A percentile compares a stretch with the other conserved stretches of the same genome.
Evolutionary conservation across 192 early-diverging fungal species (phyloP).

Genomic region (Mortierella antarctica): DNA sequence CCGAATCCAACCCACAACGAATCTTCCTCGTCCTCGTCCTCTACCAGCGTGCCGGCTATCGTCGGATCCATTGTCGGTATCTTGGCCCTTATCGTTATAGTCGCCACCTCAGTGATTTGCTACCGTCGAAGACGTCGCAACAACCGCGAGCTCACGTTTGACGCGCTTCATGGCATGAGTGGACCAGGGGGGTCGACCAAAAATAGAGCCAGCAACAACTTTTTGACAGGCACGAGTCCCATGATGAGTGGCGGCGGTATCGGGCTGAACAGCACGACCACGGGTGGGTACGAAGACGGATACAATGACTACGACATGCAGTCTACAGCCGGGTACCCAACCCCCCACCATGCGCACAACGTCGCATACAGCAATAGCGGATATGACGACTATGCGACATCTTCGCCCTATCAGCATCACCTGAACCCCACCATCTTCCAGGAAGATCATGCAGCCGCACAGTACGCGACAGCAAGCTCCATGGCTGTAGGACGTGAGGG

Average conservation of each 20-base stretch:
- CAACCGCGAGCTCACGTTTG: slow-evolving; percentile 24
- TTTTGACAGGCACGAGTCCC: slow-evolving; percentile 5
- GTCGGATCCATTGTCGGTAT: slow-evolving; percentile 37
- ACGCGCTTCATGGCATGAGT: slow-evolving; percentile 25
- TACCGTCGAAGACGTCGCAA: slow-evolving; percentile 25
- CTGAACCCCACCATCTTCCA: slow-evolving; percentile 29
- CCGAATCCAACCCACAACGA: background rate
- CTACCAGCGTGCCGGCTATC: slow-evolving; percentile 20
- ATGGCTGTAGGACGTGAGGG: slow-evolving; percentile 5
- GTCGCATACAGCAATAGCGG: background rate
- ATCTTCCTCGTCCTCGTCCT: slow-evolving; percentile 15
- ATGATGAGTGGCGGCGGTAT: slow-evolving; percentile 1
- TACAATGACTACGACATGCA: slow-evolving; percentile 42
- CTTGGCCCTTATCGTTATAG: slow-evolving; percentile 15
- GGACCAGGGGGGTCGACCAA: background rate
- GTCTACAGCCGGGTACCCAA: slow-evolving; percentile 16
- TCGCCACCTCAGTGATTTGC: slow-evolving; percentile 20
- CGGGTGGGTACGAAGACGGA: slow-evolving; percentile 36
- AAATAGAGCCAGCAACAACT: slow-evolving; percentile 4
- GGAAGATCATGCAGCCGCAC: slow-evolving; percentile 9
- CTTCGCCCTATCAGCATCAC: slow-evolving; percentile 8
- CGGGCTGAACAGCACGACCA: slow-evolving; percentile 18
- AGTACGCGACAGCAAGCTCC: slow-evolving; percentile 19
- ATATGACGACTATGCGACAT: background rate
- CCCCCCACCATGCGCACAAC: background rate